Evolutionary conservation across 164 flowering plant genomes (phyloP).

Genomic region (Tetracentron sinense): DNA sequence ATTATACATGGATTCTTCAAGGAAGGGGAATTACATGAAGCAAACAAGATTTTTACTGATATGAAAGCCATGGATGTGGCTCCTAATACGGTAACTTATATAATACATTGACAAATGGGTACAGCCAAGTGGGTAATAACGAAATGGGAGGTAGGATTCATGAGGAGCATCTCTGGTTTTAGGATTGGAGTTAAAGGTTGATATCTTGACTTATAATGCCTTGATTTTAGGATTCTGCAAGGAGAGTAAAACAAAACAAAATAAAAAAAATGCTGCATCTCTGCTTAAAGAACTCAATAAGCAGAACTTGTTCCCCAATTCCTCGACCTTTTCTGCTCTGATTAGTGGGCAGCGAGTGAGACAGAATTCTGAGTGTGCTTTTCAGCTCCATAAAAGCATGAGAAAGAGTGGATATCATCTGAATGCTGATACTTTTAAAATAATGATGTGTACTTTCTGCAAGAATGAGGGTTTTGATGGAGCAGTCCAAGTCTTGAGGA

Average conservation of each 20-base stretch:
- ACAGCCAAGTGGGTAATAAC: slow-evolving; percentile 45
- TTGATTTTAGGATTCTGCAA: slow-evolving; percentile 75
- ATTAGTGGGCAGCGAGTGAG: slow-evolving; percentile 74
- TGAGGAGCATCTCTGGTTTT: slow-evolving; percentile 77
- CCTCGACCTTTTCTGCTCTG: slow-evolving; percentile 78
- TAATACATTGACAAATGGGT: slow-evolving; percentile 73
- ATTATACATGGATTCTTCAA: slow-evolving; percentile 71
- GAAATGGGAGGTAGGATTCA: slow-evolving; percentile 57
- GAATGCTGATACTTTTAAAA: slow-evolving; percentile 44
- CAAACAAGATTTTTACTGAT: slow-evolving; percentile 53
- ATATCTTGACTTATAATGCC: slow-evolving; percentile 79
- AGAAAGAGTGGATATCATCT: slow-evolving; percentile 59
- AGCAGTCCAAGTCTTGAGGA: slow-evolving; percentile 51
- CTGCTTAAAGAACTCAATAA: slow-evolving; percentile 65
- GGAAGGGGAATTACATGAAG: slow-evolving; percentile 66
- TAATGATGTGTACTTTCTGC: slow-evolving; percentile 52
- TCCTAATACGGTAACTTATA: slow-evolving; percentile 72
- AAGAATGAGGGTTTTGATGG: slow-evolving; percentile 72
- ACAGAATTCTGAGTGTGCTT: slow-evolving; percentile 64
- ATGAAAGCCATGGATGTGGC: slow-evolving; percentile 57
- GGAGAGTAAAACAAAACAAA: slow-evolving; percentile 83
- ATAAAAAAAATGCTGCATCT: slow-evolving; percentile 73
- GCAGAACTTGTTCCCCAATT: slow-evolving; percentile 58
- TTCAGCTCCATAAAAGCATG: slow-evolving; percentile 68
- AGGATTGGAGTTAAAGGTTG: slow-evolving; percentile 47